Percentiles rank a stretch among this genome's conserved stretches.
Evolutionary conservation across 176 grass and related monocot species (phyloP).

Genomic region (Tillandsia fasciculata): DNA sequence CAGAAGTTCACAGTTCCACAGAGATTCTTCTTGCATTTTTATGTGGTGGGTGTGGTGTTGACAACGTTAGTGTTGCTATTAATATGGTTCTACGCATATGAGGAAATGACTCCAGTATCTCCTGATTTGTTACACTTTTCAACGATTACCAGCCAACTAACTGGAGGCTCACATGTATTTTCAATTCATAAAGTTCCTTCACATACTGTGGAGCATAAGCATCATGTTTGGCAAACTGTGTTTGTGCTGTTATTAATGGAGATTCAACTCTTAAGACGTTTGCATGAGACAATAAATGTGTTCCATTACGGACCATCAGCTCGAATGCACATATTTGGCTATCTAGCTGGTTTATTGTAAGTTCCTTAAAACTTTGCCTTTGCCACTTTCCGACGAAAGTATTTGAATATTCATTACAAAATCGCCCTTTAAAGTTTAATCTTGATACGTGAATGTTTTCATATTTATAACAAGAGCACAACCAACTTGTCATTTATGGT

Average conservation of each 20-base stretch:
- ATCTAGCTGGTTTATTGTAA: slow-evolving; percentile 84
- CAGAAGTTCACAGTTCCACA: slow-evolving; percentile 90
- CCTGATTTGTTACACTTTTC: slow-evolving; percentile 51
- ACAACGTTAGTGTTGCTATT: slow-evolving; percentile 56
- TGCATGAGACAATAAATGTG: slow-evolving; percentile 83
- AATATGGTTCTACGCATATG: slow-evolving; percentile 80
- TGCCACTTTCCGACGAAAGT: background rate
- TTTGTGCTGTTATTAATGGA: slow-evolving; percentile 81
- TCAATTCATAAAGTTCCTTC: slow-evolving; percentile 39
- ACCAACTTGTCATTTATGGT: no score
- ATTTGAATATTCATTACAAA: no score
- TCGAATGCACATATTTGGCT: slow-evolving; percentile 75
- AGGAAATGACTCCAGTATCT: slow-evolving; percentile 49
- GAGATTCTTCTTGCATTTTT: slow-evolving; percentile 97
- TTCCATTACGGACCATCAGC: slow-evolving; percentile 88
- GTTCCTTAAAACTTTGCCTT: slow-evolving; percentile 20
- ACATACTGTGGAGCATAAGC: slow-evolving; percentile 45
- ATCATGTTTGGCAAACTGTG: slow-evolving; percentile 66
- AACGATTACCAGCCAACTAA: slow-evolving; percentile 61
- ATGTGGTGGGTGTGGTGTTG: slow-evolving; percentile 37
- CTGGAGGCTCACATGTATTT: slow-evolving; percentile 56
- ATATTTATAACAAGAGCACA: no score
- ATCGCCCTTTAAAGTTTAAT: no score
- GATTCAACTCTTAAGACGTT: slow-evolving; percentile 71
- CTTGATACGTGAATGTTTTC: no score